phyloP scores from a whole-genome alignment of 257 asterid genomes.

The Jaltomata sinuosa region DNA sequence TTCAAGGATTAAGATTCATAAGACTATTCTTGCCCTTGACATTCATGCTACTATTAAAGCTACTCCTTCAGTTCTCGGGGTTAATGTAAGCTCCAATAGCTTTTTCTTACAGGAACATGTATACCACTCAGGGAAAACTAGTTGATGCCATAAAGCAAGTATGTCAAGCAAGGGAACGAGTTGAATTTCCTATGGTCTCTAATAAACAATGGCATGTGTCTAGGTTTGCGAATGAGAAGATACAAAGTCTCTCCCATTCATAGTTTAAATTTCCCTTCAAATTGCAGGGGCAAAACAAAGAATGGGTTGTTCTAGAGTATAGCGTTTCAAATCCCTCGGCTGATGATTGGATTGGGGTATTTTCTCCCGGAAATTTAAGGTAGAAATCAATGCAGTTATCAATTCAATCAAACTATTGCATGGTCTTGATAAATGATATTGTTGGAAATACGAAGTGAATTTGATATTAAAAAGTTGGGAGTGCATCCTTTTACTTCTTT shows the following conservation, averaged over 20 bases:
- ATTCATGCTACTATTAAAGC: constrained; percentile 47
- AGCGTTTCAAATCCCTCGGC: constrained; percentile 42
- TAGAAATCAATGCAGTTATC: constrained; percentile 9
- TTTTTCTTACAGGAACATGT: not conserved
- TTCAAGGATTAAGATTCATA: constrained; percentile 44
- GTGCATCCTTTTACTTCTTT: not conserved
- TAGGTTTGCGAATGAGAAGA: not conserved
- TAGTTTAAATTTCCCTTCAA: not conserved
- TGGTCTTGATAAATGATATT: not conserved
- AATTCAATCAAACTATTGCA: not conserved
- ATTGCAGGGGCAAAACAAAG: constrained; percentile 42
- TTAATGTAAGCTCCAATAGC: constrained; percentile 21
- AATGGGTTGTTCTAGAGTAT: constrained; percentile 59
- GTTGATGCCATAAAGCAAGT: not conserved
- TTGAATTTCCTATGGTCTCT: not conserved
- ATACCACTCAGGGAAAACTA: not conserved
- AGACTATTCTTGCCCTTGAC: constrained; percentile 52
- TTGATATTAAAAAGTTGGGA: not conserved
- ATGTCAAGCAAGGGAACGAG: not conserved
- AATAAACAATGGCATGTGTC: not conserved
- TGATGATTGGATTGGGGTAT: constrained; percentile 92
- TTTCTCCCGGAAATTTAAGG: constrained; percentile 96
- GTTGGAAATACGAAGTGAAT: not conserved
- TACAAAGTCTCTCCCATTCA: not conserved
- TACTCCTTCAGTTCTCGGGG: constrained; percentile 74